Evolutionary conservation across 495 filamentous ascomycete genomes (phyloP).

Genomic region (Aspergillus sclerotioniger): DNA sequence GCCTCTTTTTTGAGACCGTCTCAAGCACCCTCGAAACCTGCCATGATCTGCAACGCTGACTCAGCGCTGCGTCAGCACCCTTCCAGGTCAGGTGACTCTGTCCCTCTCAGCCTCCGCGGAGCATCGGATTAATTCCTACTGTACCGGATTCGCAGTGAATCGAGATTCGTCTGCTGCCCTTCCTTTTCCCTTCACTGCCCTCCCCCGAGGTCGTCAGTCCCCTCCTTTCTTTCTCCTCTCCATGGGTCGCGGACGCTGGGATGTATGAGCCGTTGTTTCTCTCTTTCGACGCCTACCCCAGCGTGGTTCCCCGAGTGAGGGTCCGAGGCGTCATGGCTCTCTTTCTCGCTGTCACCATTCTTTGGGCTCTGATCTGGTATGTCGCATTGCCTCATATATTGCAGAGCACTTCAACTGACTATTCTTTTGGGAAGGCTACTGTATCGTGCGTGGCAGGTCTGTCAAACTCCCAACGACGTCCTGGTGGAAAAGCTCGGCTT

Average conservation of each 20-base stretch:
- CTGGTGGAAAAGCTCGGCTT: constrained; percentile 87
- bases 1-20: background rate
- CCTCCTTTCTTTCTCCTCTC: constrained; percentile 22
- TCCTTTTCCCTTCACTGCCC: constrained; percentile 2
- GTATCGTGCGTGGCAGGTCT: constrained; percentile 77
- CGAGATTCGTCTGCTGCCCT: background rate
- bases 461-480: constrained; percentile 85
- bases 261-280: constrained; percentile 51
- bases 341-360: constrained; percentile 48
- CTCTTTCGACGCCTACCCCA: constrained; percentile 49
- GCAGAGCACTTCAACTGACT: background rate
- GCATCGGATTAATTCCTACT: constrained; percentile 6
- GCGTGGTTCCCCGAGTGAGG: constrained; percentile 47
- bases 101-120: constrained; percentile 6
- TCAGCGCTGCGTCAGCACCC: constrained; percentile 1
- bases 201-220: constrained; percentile 11
- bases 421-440: constrained; percentile 57
- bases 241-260: constrained; percentile 43
- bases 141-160: background rate
- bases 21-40: background rate
- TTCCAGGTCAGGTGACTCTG: background rate
- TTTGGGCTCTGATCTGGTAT: constrained; percentile 53
- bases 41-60: constrained; percentile 1
- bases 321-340: constrained; percentile 52
- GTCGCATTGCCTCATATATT: background rate